A percentile compares a stretch with the other conserved stretches of the same genome.
These are phyloP conservation scores for Murraya paniculata DNA, from an alignment of 345 rosid species.

Conservation along the genomic window DNA sequence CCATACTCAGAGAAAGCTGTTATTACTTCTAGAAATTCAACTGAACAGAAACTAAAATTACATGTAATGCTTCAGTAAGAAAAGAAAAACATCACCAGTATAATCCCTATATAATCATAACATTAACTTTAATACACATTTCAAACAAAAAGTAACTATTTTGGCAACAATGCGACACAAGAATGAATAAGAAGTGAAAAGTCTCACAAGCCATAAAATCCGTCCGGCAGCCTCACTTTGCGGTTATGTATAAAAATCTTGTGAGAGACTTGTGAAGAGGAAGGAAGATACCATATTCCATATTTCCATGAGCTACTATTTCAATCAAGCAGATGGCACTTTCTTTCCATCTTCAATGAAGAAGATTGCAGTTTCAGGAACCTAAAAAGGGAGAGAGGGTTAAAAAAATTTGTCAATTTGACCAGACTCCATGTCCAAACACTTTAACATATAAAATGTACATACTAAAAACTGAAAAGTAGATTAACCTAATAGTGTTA, in stretches of 20 bases:
- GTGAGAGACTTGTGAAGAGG: neutral
- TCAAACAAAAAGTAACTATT: neutral
- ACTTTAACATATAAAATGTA: neutral
- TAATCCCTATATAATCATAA: conserved; percentile 8
- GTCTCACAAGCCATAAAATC: neutral
- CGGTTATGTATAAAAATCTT: neutral
- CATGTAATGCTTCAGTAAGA: neutral
- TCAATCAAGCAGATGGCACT: conserved; percentile 12
- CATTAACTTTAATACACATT: conserved; percentile 5
- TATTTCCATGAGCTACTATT: neutral
- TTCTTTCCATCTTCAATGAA: conserved; percentile 18
- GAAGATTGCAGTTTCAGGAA: conserved; percentile 19
- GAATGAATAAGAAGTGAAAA: neutral
- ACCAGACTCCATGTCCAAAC: neutral
- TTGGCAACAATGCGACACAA: neutral
- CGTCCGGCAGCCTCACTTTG: neutral
- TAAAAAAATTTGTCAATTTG: neutral
- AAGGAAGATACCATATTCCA: neutral
- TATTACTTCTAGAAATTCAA: neutral
- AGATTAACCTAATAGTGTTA: neutral
- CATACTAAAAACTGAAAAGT: neutral
- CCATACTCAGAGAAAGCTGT: neutral
- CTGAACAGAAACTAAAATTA: neutral
- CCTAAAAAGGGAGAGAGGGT: conserved; percentile 10
- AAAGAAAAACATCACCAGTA: neutral